Percentiles rank a stretch among this genome's conserved stretches.
These are phyloP conservation scores for Monosporascus sp. DNA, from an alignment of 2,329 filamentous ascomycete genomes.

Conservation along the genomic window DNA sequence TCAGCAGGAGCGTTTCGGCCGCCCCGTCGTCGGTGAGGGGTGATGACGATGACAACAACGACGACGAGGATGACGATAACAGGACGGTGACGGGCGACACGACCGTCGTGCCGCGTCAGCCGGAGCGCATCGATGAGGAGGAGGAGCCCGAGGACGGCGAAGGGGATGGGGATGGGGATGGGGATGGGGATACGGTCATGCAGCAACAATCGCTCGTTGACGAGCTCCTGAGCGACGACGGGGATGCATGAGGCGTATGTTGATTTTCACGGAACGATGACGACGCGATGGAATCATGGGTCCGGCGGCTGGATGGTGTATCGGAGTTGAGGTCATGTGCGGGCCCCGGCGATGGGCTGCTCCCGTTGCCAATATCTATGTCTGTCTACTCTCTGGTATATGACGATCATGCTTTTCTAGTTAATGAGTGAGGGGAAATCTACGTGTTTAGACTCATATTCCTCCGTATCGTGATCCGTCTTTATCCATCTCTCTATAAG, in stretches of 20 bases:
- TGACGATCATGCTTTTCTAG: too few species aligned
- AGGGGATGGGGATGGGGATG: background rate
- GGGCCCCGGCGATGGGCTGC: too few species aligned
- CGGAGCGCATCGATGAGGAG: background rate
- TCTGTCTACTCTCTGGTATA: too few species aligned
- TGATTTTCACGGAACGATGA: too few species aligned
- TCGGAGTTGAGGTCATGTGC: too few species aligned
- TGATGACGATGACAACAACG: conserved; percentile 36
- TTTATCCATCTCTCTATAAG: too few species aligned
- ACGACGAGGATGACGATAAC: conserved; percentile 32
- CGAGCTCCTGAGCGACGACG: background rate
- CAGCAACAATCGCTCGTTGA: background rate
- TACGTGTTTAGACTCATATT: too few species aligned
- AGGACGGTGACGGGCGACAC: background rate
- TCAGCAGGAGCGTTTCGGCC: conserved; percentile 15
- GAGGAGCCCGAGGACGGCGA: background rate
- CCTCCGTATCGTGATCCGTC: too few species aligned
- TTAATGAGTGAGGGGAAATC: too few species aligned
- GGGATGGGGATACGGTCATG: background rate
- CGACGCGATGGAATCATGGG: too few species aligned
- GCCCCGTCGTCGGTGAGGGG: conserved; percentile 8
- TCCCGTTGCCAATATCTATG: too few species aligned
- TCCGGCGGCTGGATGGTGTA: too few species aligned
- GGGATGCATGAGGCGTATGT: background rate
- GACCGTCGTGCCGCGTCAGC: background rate